Percentiles rank a stretch among this genome's conserved stretches.
phyloP scores from a whole-genome alignment of 1,139 yeast genomes.

The Kodamaea ohmeri region DNA sequence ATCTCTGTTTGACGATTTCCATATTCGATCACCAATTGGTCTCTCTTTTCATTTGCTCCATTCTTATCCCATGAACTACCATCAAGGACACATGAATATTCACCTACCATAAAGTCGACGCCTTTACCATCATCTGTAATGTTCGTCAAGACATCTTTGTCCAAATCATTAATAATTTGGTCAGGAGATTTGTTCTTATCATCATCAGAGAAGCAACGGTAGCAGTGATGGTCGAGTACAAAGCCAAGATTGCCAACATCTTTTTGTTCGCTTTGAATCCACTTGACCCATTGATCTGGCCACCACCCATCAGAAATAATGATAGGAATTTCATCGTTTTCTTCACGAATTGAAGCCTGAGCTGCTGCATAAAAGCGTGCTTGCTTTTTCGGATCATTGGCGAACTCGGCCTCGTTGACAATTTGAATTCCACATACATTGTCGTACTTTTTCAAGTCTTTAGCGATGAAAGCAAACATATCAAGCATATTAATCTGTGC shows the following conservation, averaged over 20 bases:
- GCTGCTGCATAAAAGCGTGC: conserved; percentile 69
- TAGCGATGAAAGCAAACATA: conserved; percentile 58
- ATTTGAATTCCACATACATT: conserved; percentile 81
- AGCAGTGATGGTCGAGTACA: conserved; percentile 80
- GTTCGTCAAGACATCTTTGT: conserved; percentile 50
- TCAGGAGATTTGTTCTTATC: conserved; percentile 68
- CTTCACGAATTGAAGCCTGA: conserved; percentile 53
- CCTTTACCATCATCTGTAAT: conserved; percentile 44
- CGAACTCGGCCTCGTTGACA: conserved; percentile 78
- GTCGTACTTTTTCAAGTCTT: conserved; percentile 54
- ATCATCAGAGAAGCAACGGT: conserved; percentile 77
- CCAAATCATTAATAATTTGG: conserved; percentile 58
- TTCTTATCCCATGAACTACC: conserved; percentile 66
- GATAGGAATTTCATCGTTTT: conserved; percentile 61
- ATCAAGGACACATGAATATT: conserved; percentile 85
- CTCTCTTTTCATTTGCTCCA: conserved; percentile 43
- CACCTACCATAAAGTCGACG: conserved; percentile 82
- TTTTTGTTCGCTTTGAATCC: conserved; percentile 49
- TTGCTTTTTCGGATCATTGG: conserved; percentile 49
- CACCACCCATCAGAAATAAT: conserved; percentile 95
- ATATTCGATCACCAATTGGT: conserved; percentile 34
- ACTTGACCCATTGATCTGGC: conserved; percentile 74
- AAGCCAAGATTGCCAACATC: conserved; percentile 51
- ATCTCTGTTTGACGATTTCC: conserved; percentile 43
- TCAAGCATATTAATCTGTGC: conserved; percentile 48